These are phyloP conservation scores for Dendrothele bispora DNA, from an alignment of 768 basidiomycete species.

Conservation along the genomic window DNA sequence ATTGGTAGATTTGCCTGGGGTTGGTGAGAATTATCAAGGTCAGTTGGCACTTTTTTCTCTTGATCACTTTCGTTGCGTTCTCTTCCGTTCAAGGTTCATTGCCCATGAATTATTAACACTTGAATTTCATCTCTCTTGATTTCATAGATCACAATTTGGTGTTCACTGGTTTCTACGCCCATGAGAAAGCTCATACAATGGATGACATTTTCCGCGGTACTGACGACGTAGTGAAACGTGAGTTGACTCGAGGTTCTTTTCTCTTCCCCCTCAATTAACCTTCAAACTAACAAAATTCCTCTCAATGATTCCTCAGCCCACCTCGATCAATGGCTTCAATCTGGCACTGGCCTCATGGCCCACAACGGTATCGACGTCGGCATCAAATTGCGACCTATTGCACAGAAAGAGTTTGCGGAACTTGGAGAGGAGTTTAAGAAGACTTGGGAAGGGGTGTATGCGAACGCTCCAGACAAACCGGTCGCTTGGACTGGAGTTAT, in stretches of 20 bases:
- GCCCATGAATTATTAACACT: neutral
- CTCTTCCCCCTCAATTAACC: no score
- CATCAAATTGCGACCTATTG: slow-evolving; percentile 39
- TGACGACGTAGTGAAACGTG: slow-evolving; percentile 24
- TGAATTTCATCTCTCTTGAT: neutral
- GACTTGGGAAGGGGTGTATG: slow-evolving; percentile 35
- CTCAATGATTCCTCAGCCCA: slow-evolving; percentile 2
- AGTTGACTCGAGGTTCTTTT: no score
- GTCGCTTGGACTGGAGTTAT: no score
- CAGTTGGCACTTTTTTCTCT: neutral
- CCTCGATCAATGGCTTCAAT: slow-evolving; percentile 1
- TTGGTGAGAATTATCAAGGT: slow-evolving; percentile 49
- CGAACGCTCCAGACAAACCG: slow-evolving; percentile 35
- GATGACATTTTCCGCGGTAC: slow-evolving; percentile 31
- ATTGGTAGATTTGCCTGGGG: slow-evolving; percentile 49
- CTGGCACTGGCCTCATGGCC: slow-evolving; percentile 3
- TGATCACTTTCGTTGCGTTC: no score
- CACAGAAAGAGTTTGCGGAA: slow-evolving; percentile 31
- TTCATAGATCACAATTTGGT: slow-evolving; percentile 17
- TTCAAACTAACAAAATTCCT: no score
- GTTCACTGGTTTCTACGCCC: slow-evolving; percentile 25
- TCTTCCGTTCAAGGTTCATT: no score
- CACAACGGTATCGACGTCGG: slow-evolving; percentile 32
- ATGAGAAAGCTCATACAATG: slow-evolving; percentile 28
- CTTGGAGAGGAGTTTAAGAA: slow-evolving; percentile 35